Evolutionary conservation across 441 rosid genomes (phyloP), one percentile per base, ranked within the genome.

Genomic region (Jatropha multifida): DNA sequence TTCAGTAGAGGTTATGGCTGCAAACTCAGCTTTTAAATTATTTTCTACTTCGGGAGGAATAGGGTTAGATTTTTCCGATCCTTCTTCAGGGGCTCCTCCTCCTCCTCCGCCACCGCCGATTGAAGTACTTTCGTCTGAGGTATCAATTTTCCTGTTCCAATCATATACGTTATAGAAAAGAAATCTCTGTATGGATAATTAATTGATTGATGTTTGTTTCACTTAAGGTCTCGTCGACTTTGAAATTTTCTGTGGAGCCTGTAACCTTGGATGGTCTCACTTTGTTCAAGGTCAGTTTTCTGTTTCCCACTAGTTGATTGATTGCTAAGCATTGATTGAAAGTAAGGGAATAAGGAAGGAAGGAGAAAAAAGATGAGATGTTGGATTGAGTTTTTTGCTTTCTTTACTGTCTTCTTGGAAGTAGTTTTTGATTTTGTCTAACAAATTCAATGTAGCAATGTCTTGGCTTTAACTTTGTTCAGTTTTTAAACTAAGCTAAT

Each of bases 21-120:
- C 80, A 40, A 81, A 83, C 72, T 75, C 87, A 32, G 75, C 83
- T 20, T 88, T 89, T 78, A 78, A 81, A 73, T 74, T 88, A 41
- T 92, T 90, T 81, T 74, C 92, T 3, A 72, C 85, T n/a, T 70
- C 89, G 32, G 23, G 60, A 18, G 89, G 83, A 15, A 79, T 82
- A 38, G 89, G 90, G 67, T 84, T 82, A 27, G 89, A 89, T 65
- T 84, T 93, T 61, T 78, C 86, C 4, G 88, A 90, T 11, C 65
- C 75, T 63, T 73, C 90, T 17, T 59, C 83, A 27, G 85, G 84
- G 77, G 83, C 88, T 38, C 75, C 87, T 69, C 87, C 72, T 15
- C 93, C 90, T 63, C 91, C 93, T 32, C 90, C 90, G 1, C 94
- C 97, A 72, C 88, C 93, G 76, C 82, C 90, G 46, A 51, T 85